Conservation (phyloP, 805 yeast species). For the Kodamaea nitidulidarum region DNA sequence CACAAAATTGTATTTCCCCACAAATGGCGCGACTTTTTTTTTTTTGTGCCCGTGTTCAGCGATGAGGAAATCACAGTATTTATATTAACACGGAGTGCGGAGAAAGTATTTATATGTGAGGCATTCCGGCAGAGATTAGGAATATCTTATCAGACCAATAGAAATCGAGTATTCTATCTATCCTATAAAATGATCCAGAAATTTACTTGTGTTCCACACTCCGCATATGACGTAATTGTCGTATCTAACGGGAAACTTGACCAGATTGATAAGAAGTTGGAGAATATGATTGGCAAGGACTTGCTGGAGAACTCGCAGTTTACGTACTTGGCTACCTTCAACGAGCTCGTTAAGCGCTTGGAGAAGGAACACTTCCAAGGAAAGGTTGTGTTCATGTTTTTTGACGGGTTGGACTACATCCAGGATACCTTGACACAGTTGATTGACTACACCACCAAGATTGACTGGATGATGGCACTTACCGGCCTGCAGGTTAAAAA, state of each 20-base stretch:
- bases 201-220: slow-evolving; percentile 29
- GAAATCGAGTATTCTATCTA: slow-evolving; percentile 11
- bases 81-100: slow-evolving; percentile 4
- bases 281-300: slow-evolving; percentile 14
- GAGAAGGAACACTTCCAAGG: slow-evolving; percentile 19
- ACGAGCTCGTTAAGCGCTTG: slow-evolving; percentile 18
- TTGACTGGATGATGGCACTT: slow-evolving; percentile 6
- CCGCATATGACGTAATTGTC: slow-evolving; percentile 31
- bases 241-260: slow-evolving; percentile 32
- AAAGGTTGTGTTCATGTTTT: slow-evolving; percentile 35
- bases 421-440: slow-evolving; percentile 28
- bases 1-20: slow-evolving; percentile 3
- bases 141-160: slow-evolving; percentile 23
- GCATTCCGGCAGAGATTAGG: slow-evolving; percentile 7
- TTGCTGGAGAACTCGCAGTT: slow-evolving; percentile 20
- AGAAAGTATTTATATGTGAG: slow-evolving; percentile 9
- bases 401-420: slow-evolving; percentile 30
- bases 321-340: slow-evolving; percentile 24
- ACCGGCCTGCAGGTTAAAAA: neutral
- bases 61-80: slow-evolving; percentile 3
- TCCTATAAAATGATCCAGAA: slow-evolving; percentile 28
- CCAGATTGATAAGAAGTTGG: slow-evolving; percentile 25
- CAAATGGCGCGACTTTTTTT: neutral
- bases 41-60: neutral
- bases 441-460: slow-evolving; percentile 24